Evolutionary conservation across 2,329 filamentous ascomycete species (phyloP), one percentile per base, ranked within the genome.

Genomic region (Cadophora gregata): DNA sequence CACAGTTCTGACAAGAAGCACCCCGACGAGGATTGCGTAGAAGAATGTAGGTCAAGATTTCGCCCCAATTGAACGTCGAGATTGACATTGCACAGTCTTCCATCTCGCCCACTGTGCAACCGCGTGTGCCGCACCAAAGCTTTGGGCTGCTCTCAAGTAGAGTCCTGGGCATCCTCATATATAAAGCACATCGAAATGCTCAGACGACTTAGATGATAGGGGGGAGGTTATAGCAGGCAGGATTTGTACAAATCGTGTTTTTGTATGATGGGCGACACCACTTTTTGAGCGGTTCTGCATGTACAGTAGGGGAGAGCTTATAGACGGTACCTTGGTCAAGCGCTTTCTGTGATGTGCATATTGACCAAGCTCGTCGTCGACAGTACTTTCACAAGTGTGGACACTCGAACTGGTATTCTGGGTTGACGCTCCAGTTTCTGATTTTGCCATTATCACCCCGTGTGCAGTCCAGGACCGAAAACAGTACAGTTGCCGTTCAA

Each of bases 91-190:
- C 61, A n/a, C 75, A 97, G 95, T 97, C 86, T 99, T 99, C 91
- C 95, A 99, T 83, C 92, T 99, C 76, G 90, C 92, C 76, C 96
- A 98, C 87, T 99, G 96, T 85, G 93, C 95, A 71, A 92, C 88
- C 77, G 85, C 90, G 79, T 99, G 96, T 80, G 95, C 96, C 71
- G 96, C 96, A 64, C 94, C 95, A 77, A 97, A 97, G 90, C 91
- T 99, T 77, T 99, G 93, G 88, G 87, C 90, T 73, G 84, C 89
- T 82, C 91, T 98, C 80, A 96, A 95, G 88, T 98, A 97, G 87
- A 83, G 61, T 29, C 12, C 19, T 51, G 25, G 12, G 12, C 42
- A 47, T 36, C 56, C 27, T 62, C 53, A 65, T 62, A 16, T 63
- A 61, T 69, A 63, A 69, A 61, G 45, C 27, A 65, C 62, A 60